Percentiles rank a stretch among this genome's conserved stretches.
These are phyloP conservation scores for Trametes villosa DNA, from an alignment of 768 basidiomycete species.

Conservation along the genomic window DNA sequence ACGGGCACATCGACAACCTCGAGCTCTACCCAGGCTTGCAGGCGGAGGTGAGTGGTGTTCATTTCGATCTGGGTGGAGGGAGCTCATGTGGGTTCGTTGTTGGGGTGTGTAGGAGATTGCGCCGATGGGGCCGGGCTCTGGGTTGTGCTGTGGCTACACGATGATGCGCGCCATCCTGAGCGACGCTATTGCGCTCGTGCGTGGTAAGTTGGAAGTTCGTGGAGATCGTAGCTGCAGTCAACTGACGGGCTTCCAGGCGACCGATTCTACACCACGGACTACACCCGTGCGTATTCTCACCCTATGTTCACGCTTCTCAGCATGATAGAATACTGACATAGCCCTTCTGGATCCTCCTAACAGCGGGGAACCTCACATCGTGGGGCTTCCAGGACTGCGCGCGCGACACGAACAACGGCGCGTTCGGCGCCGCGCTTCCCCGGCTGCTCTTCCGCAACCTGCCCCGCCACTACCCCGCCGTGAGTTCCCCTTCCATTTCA, in stretches of 20 bases:
- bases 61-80: constrained; percentile 1
- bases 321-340: neutral
- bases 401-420: constrained; percentile 65
- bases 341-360: too few species aligned
- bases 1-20: constrained; percentile 75
- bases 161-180: constrained; percentile 84
- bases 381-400: constrained; percentile 83
- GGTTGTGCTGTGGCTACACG: constrained; percentile 82
- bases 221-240: too few species aligned
- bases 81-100: neutral
- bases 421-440: constrained; percentile 75
- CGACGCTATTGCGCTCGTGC: constrained; percentile 74
- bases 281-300: constrained; percentile 59
- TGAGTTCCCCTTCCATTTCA: neutral
- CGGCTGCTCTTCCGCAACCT: constrained; percentile 74
- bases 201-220: constrained; percentile 35
- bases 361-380: constrained; percentile 73
- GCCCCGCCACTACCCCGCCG: constrained; percentile 66
- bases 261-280: constrained; percentile 76
- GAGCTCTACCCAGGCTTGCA: constrained; percentile 66
- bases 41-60: constrained; percentile 18
- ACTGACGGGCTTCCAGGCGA: constrained; percentile 51
- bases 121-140: constrained; percentile 63
- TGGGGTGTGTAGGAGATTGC: constrained; percentile 1
- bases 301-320: neutral